Conservation (phyloP, 2,329 filamentous ascomycete genomes). For the Penicillium janthinellum region DNA sequence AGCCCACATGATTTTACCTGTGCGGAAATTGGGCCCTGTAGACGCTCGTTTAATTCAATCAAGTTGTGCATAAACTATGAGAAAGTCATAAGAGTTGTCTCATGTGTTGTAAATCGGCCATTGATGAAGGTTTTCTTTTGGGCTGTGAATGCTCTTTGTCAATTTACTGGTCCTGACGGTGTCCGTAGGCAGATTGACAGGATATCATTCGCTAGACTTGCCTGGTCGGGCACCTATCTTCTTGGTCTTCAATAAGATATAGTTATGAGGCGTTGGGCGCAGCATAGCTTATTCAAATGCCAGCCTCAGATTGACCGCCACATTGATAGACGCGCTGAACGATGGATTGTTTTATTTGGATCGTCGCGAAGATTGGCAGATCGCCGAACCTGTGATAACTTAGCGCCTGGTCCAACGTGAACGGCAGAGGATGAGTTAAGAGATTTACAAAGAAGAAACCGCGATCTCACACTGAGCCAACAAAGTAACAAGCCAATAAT, state of each 20-base stretch:
- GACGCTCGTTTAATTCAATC: background rate
- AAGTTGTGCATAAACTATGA: too few species aligned
- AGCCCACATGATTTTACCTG: background rate
- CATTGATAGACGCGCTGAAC: conserved; percentile 9
- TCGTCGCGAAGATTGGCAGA: conserved; percentile 15
- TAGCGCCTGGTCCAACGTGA: background rate
- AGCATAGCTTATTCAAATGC: background rate
- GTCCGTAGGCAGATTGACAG: background rate
- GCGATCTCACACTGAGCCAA: background rate
- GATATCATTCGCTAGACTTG: background rate
- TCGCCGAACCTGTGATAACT: conserved; percentile 1
- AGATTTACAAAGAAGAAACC: background rate
- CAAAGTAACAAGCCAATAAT: background rate
- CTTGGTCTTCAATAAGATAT: background rate
- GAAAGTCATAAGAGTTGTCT: background rate
- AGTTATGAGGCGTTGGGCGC: background rate
- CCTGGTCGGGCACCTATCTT: background rate
- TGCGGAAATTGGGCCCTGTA: background rate
- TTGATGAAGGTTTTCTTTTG: too few species aligned
- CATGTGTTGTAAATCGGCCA: background rate
- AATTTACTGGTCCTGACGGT: too few species aligned
- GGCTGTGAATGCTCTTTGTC: too few species aligned
- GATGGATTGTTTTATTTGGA: conserved; percentile 14
- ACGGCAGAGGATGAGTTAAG: background rate
- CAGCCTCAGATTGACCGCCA: background rate